Base-by-base conservation (phyloP, 169 alveolate species). In the Eimeria acervulina region DNA sequence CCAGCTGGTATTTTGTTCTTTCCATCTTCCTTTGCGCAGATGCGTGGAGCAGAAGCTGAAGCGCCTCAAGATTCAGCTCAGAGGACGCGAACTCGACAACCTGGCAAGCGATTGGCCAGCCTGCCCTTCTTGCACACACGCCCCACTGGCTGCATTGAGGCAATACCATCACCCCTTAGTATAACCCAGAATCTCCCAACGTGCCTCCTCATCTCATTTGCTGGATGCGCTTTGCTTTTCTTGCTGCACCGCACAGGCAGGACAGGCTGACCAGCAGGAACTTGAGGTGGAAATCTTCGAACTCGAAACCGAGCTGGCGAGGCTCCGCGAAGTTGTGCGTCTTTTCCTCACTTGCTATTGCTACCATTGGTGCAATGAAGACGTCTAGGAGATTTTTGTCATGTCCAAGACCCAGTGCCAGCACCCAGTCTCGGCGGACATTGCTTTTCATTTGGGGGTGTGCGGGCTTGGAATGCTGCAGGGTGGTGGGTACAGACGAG, bases 401-500 rank as follows among this genome's bases (percentile, higher is more conserved):
- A 68, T 2, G 23, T 3, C 44, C 26, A 31, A 7, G 0, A 68
- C 1, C 78, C 26, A 68, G 19, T 68, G 44, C 8, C 44, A 31
- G 44, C 31, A 1, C 26, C 31, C 78, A 68, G 44, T 10, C 44
- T 68, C 78, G 12, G 2, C 2, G 44, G 2, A 26, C 21, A 31
- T 13, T 12, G 44, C 6, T 5, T 12, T 5, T 68, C 21, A 10
- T 68, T 68, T 68, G 40, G 78, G 78, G 13, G 74, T 38, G 51
- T 17, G 52, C 15, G 51, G 51, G 51, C 33, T 72, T 0, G 44
- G 85, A 26, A 47, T 52, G 78, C 52, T 61, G 66, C 61, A 76
- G 95, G 84, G 81, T 17, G 84, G 95, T 8, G 95, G 95, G 15
- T 92, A 92, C 84, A 47, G 70, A 40, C 61, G 66, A 40, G 44